Conservation (phyloP, 1,139 yeast genomes). For the Taphrina deformans region DNA sequence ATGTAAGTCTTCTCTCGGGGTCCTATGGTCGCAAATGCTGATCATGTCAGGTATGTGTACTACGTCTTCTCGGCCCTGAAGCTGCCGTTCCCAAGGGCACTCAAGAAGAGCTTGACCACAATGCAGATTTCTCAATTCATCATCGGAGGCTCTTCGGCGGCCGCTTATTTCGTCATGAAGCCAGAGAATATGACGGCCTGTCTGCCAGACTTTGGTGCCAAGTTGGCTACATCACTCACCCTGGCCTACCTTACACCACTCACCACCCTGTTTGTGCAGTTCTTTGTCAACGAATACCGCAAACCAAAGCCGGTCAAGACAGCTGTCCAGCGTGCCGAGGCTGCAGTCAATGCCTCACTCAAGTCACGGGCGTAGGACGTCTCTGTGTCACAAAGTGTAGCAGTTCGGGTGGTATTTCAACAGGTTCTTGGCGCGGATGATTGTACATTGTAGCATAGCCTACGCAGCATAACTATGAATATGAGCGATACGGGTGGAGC, state of each 20-base stretch:
- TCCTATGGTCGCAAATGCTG: not conserved
- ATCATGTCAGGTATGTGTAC: constrained; percentile 54
- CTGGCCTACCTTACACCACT: constrained; percentile 68
- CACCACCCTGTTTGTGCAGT: constrained; percentile 67
- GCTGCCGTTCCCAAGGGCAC: constrained; percentile 58
- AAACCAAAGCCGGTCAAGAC: constrained; percentile 22
- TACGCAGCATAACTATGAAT: too few species aligned
- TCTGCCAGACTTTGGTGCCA: constrained; percentile 47
- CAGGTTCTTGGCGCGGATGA: not conserved
- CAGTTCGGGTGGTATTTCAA: too few species aligned
- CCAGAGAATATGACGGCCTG: constrained; percentile 58
- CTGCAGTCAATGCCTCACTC: constrained; percentile 33
- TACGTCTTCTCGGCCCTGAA: constrained; percentile 64
- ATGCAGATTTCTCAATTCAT: constrained; percentile 72
- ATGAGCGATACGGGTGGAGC: not conserved
- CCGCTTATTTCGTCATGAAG: constrained; percentile 61
- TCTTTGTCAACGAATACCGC: constrained; percentile 65
- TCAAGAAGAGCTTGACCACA: constrained; percentile 64
- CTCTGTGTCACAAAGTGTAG: too few species aligned
- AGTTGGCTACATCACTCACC: constrained; percentile 65
- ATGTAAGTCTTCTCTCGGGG: too few species aligned
- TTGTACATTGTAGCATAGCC: not conserved
- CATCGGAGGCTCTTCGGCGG: constrained; percentile 68
- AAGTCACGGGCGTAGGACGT: constrained; percentile 15
- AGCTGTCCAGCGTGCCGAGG: constrained; percentile 40